Conservation (phyloP, 2,329 filamentous ascomycete genomes). For the Periconia sp. region DNA sequence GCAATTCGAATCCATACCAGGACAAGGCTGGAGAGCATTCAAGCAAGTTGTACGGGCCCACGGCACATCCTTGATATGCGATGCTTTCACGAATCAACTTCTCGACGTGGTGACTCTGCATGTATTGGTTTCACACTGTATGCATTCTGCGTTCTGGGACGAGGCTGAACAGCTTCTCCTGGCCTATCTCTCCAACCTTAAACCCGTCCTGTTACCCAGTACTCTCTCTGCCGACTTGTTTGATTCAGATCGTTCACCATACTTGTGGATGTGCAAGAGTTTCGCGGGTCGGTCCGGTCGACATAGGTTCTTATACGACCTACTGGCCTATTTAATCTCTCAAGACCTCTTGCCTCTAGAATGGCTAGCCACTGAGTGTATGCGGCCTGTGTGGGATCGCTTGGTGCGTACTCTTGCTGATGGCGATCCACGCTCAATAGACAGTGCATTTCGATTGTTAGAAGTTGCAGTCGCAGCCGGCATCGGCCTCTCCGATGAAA, state of each 20-base stretch:
- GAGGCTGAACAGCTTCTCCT: conserved; percentile 39
- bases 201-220: conserved; percentile 25
- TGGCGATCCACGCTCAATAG: conserved; percentile 25
- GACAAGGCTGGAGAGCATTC: conserved; percentile 43
- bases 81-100: conserved; percentile 39
- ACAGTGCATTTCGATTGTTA: conserved; percentile 31
- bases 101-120: conserved; percentile 26
- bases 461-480: conserved; percentile 32
- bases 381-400: conserved; percentile 39
- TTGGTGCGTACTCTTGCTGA: conserved; percentile 36
- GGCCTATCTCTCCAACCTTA: conserved; percentile 26
- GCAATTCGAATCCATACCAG: conserved; percentile 33
- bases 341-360: conserved; percentile 39
- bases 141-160: conserved; percentile 33
- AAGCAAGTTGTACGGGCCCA: conserved; percentile 46
- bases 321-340: conserved; percentile 36
- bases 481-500: conserved; percentile 30
- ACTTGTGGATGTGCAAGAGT: conserved; percentile 26
- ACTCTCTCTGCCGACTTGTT: conserved; percentile 32
- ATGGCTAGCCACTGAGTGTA: conserved; percentile 41
- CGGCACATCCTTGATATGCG: conserved; percentile 39
- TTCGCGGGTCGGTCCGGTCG: conserved; percentile 34
- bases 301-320: conserved; percentile 36
- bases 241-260: conserved; percentile 23
- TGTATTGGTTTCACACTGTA: conserved; percentile 31